phyloP scores from a whole-genome alignment of 805 yeast genomes.

The Candida taoyuanica region DNA sequence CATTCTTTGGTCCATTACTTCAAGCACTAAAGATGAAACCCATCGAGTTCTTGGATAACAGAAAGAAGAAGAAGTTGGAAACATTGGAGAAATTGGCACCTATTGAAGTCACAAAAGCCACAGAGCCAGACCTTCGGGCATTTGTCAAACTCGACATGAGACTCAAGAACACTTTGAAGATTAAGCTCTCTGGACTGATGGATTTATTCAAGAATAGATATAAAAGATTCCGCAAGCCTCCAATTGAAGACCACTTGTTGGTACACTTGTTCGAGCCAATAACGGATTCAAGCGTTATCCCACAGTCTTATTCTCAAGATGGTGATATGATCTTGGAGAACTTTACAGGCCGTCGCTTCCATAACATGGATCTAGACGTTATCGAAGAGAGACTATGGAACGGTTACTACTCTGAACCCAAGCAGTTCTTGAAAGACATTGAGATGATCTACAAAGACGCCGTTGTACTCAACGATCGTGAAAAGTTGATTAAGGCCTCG shows the following conservation, averaged over 20 bases:
- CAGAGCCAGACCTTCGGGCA: slow-evolving; percentile 35
- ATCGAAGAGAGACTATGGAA: slow-evolving; percentile 96
- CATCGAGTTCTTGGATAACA: slow-evolving; percentile 60
- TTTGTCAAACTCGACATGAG: slow-evolving; percentile 64
- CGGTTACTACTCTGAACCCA: slow-evolving; percentile 90
- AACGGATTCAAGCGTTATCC: slow-evolving; percentile 28
- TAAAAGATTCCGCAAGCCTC: slow-evolving; percentile 86
- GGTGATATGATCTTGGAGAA: slow-evolving; percentile 80
- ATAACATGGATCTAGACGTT: slow-evolving; percentile 90
- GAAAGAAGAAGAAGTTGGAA: slow-evolving; percentile 30
- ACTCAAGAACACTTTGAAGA: slow-evolving; percentile 77
- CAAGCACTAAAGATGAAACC: slow-evolving; percentile 65
- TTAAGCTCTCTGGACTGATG: slow-evolving; percentile 83
- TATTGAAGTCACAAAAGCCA: slow-evolving; percentile 33
- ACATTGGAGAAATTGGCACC: slow-evolving; percentile 37
- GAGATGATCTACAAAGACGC: slow-evolving; percentile 82
- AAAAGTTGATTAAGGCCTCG: slow-evolving; percentile 71
- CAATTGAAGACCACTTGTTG: slow-evolving; percentile 71
- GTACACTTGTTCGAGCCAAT: slow-evolving; percentile 73
- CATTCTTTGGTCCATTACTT: slow-evolving; percentile 54
- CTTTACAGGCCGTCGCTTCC: slow-evolving; percentile 64
- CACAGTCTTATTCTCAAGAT: slow-evolving; percentile 41
- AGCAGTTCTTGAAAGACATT: slow-evolving; percentile 80
- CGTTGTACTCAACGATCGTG: slow-evolving; percentile 71
- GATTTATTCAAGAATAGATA: slow-evolving; percentile 84